Percentiles rank a stretch among this genome's conserved stretches.
Evolutionary conservation across 306 rosid genomes (phyloP).

Genomic region (Lagenaria siceraria): DNA sequence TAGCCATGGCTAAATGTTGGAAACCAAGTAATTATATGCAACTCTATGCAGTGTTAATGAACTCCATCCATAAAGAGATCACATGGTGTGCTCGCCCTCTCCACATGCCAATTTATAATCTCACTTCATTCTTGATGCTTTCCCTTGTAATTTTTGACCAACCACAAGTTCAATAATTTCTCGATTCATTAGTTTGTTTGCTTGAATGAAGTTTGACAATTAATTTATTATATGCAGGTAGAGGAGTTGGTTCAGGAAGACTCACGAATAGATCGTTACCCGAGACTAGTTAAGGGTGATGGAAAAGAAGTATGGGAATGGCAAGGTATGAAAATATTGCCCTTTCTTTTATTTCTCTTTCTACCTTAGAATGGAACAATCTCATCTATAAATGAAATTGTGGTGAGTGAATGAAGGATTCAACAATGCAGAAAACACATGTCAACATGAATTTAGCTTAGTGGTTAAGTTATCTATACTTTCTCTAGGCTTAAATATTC

Average conservation of each 20-base stretch:
- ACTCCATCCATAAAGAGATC: neutral
- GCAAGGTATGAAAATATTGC: constrained; percentile 29
- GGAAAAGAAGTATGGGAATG: constrained; percentile 93
- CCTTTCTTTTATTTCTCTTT: neutral
- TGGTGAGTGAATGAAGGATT: neutral
- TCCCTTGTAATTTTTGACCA: neutral
- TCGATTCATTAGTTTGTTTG: neutral
- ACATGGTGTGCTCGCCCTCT: neutral
- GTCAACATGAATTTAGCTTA: neutral
- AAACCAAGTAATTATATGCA: neutral
- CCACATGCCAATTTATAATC: neutral
- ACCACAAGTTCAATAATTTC: too few species aligned
- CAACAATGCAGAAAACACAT: neutral
- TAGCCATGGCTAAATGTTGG: neutral
- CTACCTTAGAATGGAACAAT: neutral
- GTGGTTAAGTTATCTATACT: neutral
- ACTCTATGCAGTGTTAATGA: neutral
- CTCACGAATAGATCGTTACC: constrained; percentile 76
- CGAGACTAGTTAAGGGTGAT: constrained; percentile 84
- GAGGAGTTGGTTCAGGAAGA: constrained; percentile 90
- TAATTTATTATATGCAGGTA: constrained; percentile 28
- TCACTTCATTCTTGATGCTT: neutral
- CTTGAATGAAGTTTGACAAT: neutral
- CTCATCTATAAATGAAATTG: neutral
- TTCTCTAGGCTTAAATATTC: neutral